These are phyloP conservation scores for Lactarius akahatsu DNA, from an alignment of 768 basidiomycete species.

Conservation along the genomic window DNA sequence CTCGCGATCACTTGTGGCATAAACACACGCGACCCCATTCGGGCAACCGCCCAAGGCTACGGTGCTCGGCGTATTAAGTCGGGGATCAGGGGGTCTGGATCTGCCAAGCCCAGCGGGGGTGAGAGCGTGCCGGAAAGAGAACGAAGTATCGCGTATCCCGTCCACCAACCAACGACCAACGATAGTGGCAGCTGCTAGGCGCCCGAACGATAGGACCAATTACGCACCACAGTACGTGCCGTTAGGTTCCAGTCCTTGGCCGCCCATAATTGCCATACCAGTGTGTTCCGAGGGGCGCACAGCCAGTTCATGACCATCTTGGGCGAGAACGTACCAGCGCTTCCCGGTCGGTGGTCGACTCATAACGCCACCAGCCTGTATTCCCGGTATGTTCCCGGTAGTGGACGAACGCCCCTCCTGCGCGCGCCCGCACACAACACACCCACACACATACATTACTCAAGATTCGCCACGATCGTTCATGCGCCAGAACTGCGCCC, in stretches of 20 bases:
- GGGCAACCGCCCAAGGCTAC: background rate
- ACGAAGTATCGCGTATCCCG: background rate
- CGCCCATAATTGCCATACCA: slow-evolving; percentile 19
- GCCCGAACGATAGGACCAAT: slow-evolving; percentile 4
- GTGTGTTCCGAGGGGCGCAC: slow-evolving; percentile 6
- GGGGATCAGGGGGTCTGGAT: slow-evolving; percentile 13
- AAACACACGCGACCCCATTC: background rate
- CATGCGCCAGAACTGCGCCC: slow-evolving; percentile 1
- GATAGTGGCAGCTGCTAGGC: background rate
- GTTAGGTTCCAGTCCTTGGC: slow-evolving; percentile 1
- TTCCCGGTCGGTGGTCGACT: background rate
- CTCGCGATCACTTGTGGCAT: background rate
- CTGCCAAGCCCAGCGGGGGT: background rate
- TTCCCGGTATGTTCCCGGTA: background rate
- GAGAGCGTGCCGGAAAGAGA: background rate
- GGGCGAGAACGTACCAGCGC: slow-evolving; percentile 24
- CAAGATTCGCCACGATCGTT: slow-evolving; percentile 17
- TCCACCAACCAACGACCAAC: background rate
- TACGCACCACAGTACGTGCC: slow-evolving; percentile 21
- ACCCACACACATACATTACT: background rate
- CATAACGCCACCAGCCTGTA: slow-evolving; percentile 11
- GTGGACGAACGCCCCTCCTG: background rate
- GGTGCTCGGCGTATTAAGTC: slow-evolving; percentile 8
- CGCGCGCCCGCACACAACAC: background rate
- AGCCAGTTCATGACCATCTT: slow-evolving; percentile 8